Conservation (phyloP, 768 basidiomycete species). For the Tricholoma bakamatsutake region DNA sequence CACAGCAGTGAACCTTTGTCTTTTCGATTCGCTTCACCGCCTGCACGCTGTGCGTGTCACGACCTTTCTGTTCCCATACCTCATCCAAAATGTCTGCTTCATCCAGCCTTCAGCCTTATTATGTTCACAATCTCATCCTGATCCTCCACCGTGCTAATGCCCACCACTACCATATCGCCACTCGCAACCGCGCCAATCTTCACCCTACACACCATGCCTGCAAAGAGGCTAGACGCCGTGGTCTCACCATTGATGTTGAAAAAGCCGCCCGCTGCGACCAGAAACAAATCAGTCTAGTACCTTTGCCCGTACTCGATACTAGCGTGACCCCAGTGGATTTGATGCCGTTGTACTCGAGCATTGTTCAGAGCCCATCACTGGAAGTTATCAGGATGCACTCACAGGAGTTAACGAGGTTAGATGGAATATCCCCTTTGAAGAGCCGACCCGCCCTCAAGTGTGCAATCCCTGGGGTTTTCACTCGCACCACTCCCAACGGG, state of each 20-base stretch:
- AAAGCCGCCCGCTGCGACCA: constrained; percentile 36
- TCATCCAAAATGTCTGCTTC: constrained; percentile 16
- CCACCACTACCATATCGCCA: constrained; percentile 33
- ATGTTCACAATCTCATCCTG: constrained; percentile 30
- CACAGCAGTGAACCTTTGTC: constrained; percentile 15
- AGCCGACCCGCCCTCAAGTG: constrained; percentile 18
- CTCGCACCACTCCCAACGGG: constrained; percentile 17
- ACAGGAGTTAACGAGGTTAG: not conserved
- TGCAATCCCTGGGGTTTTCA: constrained; percentile 20
- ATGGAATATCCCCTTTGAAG: not conserved
- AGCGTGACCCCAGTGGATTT: constrained; percentile 11
- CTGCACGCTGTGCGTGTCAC: constrained; percentile 33
- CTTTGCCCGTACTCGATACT: constrained; percentile 32
- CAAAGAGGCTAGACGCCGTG: constrained; percentile 36
- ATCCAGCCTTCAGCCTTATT: constrained; percentile 18
- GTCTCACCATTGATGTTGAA: constrained; percentile 38
- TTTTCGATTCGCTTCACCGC: constrained; percentile 8
- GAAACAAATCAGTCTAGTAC: constrained; percentile 31
- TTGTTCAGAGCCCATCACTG: constrained; percentile 9
- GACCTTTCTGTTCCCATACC: constrained; percentile 3
- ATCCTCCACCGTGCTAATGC: constrained; percentile 40
- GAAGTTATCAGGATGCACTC: not conserved
- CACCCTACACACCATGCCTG: constrained; percentile 42
- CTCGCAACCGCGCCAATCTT: constrained; percentile 27
- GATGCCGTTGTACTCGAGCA: constrained; percentile 3